These are phyloP conservation scores for Fusarium setosum DNA, from an alignment of 2,329 filamentous ascomycete genomes.

Conservation along the genomic window DNA sequence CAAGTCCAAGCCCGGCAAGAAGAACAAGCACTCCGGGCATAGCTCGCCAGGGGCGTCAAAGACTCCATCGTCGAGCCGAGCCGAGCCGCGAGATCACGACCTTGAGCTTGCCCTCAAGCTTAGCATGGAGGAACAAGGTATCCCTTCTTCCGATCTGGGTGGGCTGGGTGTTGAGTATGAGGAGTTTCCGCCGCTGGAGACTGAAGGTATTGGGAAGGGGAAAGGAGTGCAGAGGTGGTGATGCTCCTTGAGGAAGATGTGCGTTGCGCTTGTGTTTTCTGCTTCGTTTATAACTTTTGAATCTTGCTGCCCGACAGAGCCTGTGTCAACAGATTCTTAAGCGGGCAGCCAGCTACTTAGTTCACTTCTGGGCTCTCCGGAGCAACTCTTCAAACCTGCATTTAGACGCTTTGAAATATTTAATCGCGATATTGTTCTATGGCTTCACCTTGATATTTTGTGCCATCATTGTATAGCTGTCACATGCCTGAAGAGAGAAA, in stretches of 20 bases:
- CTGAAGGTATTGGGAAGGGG: slow-evolving; percentile 57
- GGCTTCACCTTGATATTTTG: neutral
- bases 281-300: neutral
- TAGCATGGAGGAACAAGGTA: slow-evolving; percentile 67
- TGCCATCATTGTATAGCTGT: too few species aligned
- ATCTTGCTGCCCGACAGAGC: neutral
- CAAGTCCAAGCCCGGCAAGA: slow-evolving; percentile 56
- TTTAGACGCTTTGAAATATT: neutral
- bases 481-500: neutral
- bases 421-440: neutral
- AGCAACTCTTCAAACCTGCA: neutral
- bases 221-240: slow-evolving; percentile 49
- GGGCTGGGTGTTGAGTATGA: slow-evolving; percentile 39
- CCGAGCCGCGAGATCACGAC: slow-evolving; percentile 61
- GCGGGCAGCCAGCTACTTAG: neutral
- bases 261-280: slow-evolving; percentile 1
- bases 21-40: slow-evolving; percentile 50
- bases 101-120: slow-evolving; percentile 69
- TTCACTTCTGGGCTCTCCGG: neutral
- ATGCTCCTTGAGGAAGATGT: slow-evolving; percentile 1
- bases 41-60: slow-evolving; percentile 51
- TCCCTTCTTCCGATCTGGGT: slow-evolving; percentile 14
- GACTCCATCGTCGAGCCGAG: slow-evolving; percentile 35
- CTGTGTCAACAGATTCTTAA: neutral
- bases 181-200: slow-evolving; percentile 55